Evolutionary conservation across 306 rosid species (phyloP).

Genomic region (Bauhinia variegata): DNA sequence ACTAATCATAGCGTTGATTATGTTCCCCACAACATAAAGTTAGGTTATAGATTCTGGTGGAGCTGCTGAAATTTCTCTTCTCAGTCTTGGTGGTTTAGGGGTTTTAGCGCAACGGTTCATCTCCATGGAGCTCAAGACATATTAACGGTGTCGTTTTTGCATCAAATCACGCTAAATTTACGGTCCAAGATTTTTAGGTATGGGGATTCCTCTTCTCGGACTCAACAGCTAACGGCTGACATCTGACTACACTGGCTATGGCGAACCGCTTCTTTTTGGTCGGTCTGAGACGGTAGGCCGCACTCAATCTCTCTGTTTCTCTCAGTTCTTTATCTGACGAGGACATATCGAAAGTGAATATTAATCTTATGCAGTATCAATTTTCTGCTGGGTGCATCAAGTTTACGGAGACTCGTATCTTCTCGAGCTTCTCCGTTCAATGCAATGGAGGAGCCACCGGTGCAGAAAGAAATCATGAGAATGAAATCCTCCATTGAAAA

Average conservation of each 20-base stretch:
- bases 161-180: background rate
- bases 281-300: slow-evolving; percentile 45
- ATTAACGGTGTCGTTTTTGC: background rate
- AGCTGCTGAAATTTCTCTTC: no score
- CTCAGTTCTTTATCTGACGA: background rate
- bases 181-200: background rate
- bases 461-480: slow-evolving; percentile 31
- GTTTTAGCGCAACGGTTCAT: no score
- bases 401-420: slow-evolving; percentile 30
- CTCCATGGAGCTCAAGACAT: background rate
- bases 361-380: slow-evolving; percentile 31
- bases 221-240: no score
- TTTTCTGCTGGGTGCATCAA: slow-evolving; percentile 24
- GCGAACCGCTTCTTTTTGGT: slow-evolving; percentile 39
- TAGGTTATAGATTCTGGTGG: no score
- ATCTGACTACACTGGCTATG: slow-evolving; percentile 34
- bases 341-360: slow-evolving; percentile 1
- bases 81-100: no score
- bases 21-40: no score
- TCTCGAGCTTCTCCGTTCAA: slow-evolving; percentile 28
- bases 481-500: slow-evolving; percentile 33
- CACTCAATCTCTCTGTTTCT: background rate
- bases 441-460: background rate
- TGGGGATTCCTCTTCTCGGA: background rate
- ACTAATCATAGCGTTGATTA: no score